Conservation (phyloP, 352 stramenopile species). For the Phytophthora idaei region DNA sequence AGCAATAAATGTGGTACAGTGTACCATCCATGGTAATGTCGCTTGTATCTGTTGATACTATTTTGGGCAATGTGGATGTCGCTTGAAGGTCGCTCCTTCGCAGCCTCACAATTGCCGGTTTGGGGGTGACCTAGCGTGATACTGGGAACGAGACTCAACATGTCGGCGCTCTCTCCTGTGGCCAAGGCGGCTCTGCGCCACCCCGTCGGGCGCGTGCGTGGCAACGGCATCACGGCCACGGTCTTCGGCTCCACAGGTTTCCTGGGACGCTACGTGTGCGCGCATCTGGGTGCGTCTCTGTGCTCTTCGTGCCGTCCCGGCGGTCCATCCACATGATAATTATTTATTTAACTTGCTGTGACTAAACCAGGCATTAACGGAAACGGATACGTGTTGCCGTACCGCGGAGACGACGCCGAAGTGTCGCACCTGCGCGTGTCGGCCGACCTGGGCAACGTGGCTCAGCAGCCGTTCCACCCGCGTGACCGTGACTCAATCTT, state of each 20-base stretch:
- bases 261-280: conserved; percentile 95
- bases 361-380: conserved; percentile 57
- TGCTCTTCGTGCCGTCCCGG: conserved; percentile 4
- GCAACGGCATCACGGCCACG: conserved; percentile 90
- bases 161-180: conserved; percentile 86
- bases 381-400: conserved; percentile 86
- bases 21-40: not conserved
- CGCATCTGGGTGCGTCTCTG: conserved; percentile 88
- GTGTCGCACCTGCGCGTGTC: conserved; percentile 94
- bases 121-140: not conserved
- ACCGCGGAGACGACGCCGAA: conserved; percentile 94
- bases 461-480: conserved; percentile 77
- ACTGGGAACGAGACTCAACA: conserved; percentile 30
- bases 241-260: conserved; percentile 97
- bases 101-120: conserved; percentile 16
- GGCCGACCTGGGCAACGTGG: conserved; percentile 93
- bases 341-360: conserved; percentile 2
- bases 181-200: conserved; percentile 77
- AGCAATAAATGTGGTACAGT: not conserved
- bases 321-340: conserved; percentile 14
- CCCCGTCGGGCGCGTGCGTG: conserved; percentile 71
- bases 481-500: conserved; percentile 94
- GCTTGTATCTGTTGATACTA: not conserved
- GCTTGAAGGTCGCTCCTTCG: conserved; percentile 24
- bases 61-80: conserved; percentile 2